Evolutionary conservation across 2,329 filamentous ascomycete species (phyloP).

Genomic region (Pyrenophora teres): DNA sequence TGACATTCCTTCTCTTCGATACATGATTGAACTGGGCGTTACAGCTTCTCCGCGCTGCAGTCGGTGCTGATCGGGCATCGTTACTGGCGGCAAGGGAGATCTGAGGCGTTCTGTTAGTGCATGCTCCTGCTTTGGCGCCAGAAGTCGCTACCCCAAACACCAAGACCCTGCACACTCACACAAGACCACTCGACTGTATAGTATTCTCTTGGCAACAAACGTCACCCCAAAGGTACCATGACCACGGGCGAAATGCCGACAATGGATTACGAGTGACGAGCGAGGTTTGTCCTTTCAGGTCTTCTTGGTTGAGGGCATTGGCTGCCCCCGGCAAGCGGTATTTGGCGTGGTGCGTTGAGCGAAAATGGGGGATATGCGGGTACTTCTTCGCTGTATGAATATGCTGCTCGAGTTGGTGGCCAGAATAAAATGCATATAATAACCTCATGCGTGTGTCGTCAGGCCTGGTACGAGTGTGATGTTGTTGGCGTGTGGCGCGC

Average conservation of each 20-base stretch:
- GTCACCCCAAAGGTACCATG: conserved; percentile 10
- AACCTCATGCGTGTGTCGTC: conserved; percentile 1
- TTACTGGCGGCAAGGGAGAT: conserved; percentile 3
- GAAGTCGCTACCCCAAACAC: conserved; percentile 11
- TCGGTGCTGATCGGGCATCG: conserved; percentile 4
- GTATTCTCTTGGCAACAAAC: conserved; percentile 20
- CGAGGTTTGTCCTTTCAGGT: conserved; percentile 22
- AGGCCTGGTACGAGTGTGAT: conserved; percentile 3
- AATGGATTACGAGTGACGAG: conserved; percentile 31
- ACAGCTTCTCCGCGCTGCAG: conserved; percentile 5
- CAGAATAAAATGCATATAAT: conserved; percentile 17
- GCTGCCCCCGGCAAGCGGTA: conserved; percentile 3
- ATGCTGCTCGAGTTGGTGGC: conserved; percentile 16
- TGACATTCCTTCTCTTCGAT: conserved; percentile 11
- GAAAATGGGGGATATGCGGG: conserved; percentile 7
- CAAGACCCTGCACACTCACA: conserved; percentile 6
- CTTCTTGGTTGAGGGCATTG: conserved; percentile 10
- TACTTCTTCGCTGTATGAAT: conserved; percentile 25
- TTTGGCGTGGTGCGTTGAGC: conserved; percentile 9
- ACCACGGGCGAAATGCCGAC: conserved; percentile 17
- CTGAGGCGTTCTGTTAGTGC: conserved; percentile 10
- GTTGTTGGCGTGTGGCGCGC: background rate
- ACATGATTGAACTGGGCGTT: conserved; percentile 13
- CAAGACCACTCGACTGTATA: conserved; percentile 24
- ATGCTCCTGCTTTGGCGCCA: conserved; percentile 10